Evolutionary conservation across 2,329 filamentous ascomycete genomes (phyloP), one percentile per base, ranked within the genome.

Genomic region (Fusarium chuoi): DNA sequence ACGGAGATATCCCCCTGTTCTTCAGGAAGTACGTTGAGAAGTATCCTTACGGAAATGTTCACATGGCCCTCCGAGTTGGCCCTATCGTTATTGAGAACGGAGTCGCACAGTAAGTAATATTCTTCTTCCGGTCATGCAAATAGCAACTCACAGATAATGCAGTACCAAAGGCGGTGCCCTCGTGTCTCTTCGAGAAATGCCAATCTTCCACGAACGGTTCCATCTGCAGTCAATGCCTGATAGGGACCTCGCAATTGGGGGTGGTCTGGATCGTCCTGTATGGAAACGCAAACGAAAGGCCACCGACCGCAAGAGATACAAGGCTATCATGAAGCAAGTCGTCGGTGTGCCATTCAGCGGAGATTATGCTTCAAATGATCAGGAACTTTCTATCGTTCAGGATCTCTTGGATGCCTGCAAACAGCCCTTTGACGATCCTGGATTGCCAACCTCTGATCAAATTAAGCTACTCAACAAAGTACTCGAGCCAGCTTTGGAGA

Each of bases 81-180:
- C 82, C 83, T 9, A 44, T 85, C 30, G 65, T 84, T 7, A 81
- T 85, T 42, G 82, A 84, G 72, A 84, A 84, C 67, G 83, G 82
- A 13, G 79, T 82, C 10, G 71, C 75, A 26, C 76, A 82, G 83
- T 84, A 76, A 78, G 82, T 78, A 22, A 13, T 11, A 11, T 3
- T 10, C 12, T 18, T 36, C 13, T 52, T 36, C 9, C 13, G 9
- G 6, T 4, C 20, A 22, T 24, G 12, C 13, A 6, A 48, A 8
- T 18, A 17, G 6, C 12, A 24, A 28, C 61, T 73, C 3, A 73
- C 60, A n/a, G 4, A 30, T 51, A 4, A 26, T 15, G 13, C 22
- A 80, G 79, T 39, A 77, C 73, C 1, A 70, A 78, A 36, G 71
- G 72, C 11, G 79, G 79, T 8, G 79, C 74, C 10, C 64, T 79